Conservation (phyloP, 139 green algal species). For the Volvox reticuliferus region DNA sequence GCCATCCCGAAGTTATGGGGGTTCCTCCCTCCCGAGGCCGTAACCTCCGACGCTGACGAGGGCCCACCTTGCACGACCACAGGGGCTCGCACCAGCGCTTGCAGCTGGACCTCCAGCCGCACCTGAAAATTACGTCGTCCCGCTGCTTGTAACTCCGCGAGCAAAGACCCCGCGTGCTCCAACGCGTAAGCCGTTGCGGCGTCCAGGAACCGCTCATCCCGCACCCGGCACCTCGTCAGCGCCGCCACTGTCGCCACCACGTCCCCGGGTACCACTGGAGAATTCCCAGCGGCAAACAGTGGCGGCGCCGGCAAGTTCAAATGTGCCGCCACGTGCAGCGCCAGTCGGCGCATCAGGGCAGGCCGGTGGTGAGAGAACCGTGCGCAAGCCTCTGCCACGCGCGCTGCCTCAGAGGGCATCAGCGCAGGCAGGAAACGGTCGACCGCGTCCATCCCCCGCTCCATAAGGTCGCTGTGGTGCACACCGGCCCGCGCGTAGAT, state of each 20-base stretch:
- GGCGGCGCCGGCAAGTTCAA: not conserved
- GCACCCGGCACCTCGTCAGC: slow-evolving; percentile 7
- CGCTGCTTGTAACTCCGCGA: not conserved
- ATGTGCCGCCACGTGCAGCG: slow-evolving; percentile 28
- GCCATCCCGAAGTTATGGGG: too few species aligned
- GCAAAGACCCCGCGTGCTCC: not conserved
- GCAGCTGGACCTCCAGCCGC: too few species aligned
- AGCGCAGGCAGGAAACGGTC: slow-evolving; percentile 13
- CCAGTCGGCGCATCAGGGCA: slow-evolving; percentile 17
- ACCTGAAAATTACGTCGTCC: too few species aligned
- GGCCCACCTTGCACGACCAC: too few species aligned
- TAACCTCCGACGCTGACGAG: too few species aligned
- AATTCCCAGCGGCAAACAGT: not conserved
- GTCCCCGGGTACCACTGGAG: not conserved
- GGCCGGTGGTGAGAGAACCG: slow-evolving; percentile 2
- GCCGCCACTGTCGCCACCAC: not conserved
- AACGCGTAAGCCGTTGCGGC: not conserved
- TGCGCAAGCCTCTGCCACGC: not conserved
- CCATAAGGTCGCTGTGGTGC: slow-evolving; percentile 5
- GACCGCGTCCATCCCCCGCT: not conserved
- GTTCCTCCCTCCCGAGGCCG: too few species aligned
- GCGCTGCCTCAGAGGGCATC: slow-evolving; percentile 1
- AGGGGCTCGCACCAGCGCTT: too few species aligned
- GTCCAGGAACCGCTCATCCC: slow-evolving; percentile 32
- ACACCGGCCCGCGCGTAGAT: not conserved